Evolutionary conservation across 805 yeast genomes (phyloP), one percentile per base, ranked within the genome.

Genomic region (Candida loeiensis): DNA sequence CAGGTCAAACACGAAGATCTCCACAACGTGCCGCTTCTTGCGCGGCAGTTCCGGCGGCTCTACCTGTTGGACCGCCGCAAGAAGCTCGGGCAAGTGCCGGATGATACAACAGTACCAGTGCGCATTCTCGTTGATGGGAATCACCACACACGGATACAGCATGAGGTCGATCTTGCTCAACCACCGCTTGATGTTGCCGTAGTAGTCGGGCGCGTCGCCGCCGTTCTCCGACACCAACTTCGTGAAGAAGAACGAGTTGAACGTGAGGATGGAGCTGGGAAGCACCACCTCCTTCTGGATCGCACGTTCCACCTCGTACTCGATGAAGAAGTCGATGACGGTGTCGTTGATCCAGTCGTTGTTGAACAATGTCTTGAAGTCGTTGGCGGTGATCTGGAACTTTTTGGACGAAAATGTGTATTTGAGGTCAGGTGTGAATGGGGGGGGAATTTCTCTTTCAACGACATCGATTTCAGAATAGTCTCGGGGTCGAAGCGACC

Each of bases 91-190:
- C 51, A 77, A 64, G 45, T 82, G 74, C 43, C 78, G 69, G 3
- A 91, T 75, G 3, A 91, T 74, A 19, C 86, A 81, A 34, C 90
- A 80, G 55, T 80, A 86, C 99, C 99, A 93, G 63, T 93, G 99
- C 28, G 76, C 67, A 29, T 73, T 74, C 46, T 82, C 85, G 58
- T 87, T 86, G 6, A 93, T 80, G 0, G 99, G 99, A 8, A 91
- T 69, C 2, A 90, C 72, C 2, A 88, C 65, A 51, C 73, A 78
- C 33, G 77, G 73, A 52, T 73, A 81, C 14, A 65, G 67, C 59
- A 79, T 57, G 16, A 69, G 58, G 46, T 87, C 83, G 6, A 84
- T 61, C 47, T 82, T 82, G 32, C 74, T 68, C 8, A 93, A 76
- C 98, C 98, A 93, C 34, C 82, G 72, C 48, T 76, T 77, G 12